Evolutionary conservation across 208 protist genomes (phyloP), one percentile per base, ranked within the genome.

Genomic region (Leishmania tropica): DNA sequence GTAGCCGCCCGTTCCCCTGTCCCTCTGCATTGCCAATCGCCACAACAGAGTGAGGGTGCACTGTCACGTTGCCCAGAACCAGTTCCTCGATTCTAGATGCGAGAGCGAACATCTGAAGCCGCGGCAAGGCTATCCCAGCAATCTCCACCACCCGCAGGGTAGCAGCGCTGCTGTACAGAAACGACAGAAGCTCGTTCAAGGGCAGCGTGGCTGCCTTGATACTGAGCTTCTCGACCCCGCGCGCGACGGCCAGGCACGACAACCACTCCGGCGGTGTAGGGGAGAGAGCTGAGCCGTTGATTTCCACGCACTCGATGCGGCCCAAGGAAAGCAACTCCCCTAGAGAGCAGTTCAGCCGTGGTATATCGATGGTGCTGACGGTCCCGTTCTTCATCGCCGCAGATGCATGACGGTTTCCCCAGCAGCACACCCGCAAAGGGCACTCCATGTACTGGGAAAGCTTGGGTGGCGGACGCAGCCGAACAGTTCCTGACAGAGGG

Each of bases 291-390:
- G 75, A 45, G 37, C 80, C 56, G 31, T 82, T 71, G 45, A 87
- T 58, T 15, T 87, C 83, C 21, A 89, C 2, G 1, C 73, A 76
- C 45, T 76, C 71, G 35, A 89, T 62, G 37, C 67, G 24, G 5
- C 86, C 86, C 2, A 89, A 48, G 0, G 78, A 83, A 48, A 85
- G 56, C 31, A 87, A 11, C 21, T 89, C 86, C 19, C 80, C 86
- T 74, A 87, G 37, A 24, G 70, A 85, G 48, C 62, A 80, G 17
- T 67, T 68, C 78, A 86, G 70, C 45, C 40, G 53, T 31, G 75
- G 68, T 24, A 79, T 53, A 48, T 13, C 35, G 75, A 47, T 73
- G 62, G 37, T 72, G 68, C 31, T 84, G 31, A n/a, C 47, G 19
- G 40, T n/a, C 37, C 58, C 68, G 42, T 35, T 80, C 81, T 68